Percentiles rank a stretch among this genome's conserved stretches.
Conservation (phyloP, 2,329 filamentous ascomycete genomes). For the Fusarium drepaniforme region DNA sequence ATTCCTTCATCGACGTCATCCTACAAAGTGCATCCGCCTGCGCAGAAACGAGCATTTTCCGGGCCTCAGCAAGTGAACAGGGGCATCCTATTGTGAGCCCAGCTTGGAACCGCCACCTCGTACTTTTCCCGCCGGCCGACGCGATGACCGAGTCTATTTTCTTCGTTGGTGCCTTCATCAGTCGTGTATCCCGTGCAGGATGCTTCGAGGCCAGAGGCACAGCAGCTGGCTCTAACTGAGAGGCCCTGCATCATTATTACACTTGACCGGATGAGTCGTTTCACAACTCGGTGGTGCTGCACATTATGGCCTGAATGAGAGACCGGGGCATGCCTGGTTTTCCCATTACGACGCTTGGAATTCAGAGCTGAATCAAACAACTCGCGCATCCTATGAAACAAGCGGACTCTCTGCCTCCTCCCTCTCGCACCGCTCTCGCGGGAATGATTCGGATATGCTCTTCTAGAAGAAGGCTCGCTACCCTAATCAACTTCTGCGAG, state of each 20-base stretch:
- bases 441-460: background rate
- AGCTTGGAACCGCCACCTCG: slow-evolving; percentile 41
- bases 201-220: slow-evolving; percentile 33
- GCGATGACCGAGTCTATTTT: slow-evolving; percentile 12
- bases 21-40: slow-evolving; percentile 23
- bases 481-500: background rate
- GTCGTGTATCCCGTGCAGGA: slow-evolving; percentile 24
- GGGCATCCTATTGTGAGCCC: slow-evolving; percentile 13
- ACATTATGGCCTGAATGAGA: slow-evolving; percentile 2
- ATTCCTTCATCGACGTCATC: slow-evolving; percentile 19
- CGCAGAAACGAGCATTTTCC: slow-evolving; percentile 21
- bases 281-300: slow-evolving; percentile 32
- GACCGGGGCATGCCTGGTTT: background rate
- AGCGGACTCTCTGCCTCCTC: background rate
- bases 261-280: slow-evolving; percentile 26
- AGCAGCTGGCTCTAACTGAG: slow-evolving; percentile 26
- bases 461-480: background rate
- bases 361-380: slow-evolving; percentile 13
- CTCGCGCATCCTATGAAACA: background rate
- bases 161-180: slow-evolving; percentile 26
- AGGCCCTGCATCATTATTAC: slow-evolving; percentile 31
- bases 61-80: slow-evolving; percentile 13
- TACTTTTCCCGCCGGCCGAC: slow-evolving; percentile 18
- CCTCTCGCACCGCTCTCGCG: background rate
- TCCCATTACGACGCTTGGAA: slow-evolving; percentile 4